Percentiles rank a stretch among this genome's conserved stretches.
Conservation (phyloP, 2,329 filamentous ascomycete genomes). For the Aspergillus luchuensis region DNA sequence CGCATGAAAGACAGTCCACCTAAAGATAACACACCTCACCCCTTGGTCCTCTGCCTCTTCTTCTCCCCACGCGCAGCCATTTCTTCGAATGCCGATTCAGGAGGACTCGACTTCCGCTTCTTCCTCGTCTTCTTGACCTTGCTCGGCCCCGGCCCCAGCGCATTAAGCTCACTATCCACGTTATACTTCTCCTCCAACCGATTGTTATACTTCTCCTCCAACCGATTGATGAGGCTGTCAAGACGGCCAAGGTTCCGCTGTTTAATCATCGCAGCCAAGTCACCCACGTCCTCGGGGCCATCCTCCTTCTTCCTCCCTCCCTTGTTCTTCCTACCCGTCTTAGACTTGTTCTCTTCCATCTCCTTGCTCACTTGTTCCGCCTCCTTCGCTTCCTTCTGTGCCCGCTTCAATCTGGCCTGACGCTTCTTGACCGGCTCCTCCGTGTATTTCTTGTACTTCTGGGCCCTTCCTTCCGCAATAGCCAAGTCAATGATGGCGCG, state of each 20-base stretch:
- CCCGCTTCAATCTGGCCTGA: slow-evolving; percentile 59
- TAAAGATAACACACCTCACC: not conserved
- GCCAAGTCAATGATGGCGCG: slow-evolving; percentile 77
- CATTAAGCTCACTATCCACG: not conserved
- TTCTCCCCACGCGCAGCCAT: slow-evolving; percentile 31
- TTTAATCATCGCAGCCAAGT: slow-evolving; percentile 73
- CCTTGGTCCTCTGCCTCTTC: slow-evolving; percentile 28
- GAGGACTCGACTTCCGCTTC: slow-evolving; percentile 36
- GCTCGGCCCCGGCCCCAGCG: slow-evolving; percentile 28
- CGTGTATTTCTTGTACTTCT: slow-evolving; percentile 68
- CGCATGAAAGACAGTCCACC: not conserved
- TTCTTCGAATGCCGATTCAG: slow-evolving; percentile 62
- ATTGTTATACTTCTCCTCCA: slow-evolving; percentile 78
- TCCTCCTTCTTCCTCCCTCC: slow-evolving; percentile 16
- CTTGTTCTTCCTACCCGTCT: slow-evolving; percentile 40
- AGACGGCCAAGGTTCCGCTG: slow-evolving; percentile 67
- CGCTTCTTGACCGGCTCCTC: slow-evolving; percentile 70
- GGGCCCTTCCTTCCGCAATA: slow-evolving; percentile 69
- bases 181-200: slow-evolving; percentile 75
- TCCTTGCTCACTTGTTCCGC: slow-evolving; percentile 76
- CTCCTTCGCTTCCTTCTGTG: slow-evolving; percentile 68
- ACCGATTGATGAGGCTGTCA: slow-evolving; percentile 66
- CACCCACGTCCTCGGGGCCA: slow-evolving; percentile 39
- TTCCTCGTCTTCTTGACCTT: slow-evolving; percentile 26
- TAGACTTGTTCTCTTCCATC: slow-evolving; percentile 71